Evolutionary conservation across 768 basidiomycete genomes (phyloP), one percentile per base, ranked within the genome.

Genomic region (Leccinellum luteum): DNA sequence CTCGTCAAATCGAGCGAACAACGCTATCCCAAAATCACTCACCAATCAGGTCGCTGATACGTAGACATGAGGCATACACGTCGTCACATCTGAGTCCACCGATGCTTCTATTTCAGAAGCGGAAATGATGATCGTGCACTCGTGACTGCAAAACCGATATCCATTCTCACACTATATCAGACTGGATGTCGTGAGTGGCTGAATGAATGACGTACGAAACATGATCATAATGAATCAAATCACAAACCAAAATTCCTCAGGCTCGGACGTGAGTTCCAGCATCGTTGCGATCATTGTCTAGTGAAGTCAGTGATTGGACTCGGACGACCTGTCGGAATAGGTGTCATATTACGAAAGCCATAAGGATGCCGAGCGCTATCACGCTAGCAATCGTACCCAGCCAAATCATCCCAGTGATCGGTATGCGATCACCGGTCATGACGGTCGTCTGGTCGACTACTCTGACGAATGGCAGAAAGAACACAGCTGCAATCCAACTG

Each of bases 221-320:
- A 43, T 19, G 19, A 19, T 19, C 25, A 25, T 25, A 17, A 31
- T 30, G 14, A 10, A 7, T 9, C n/a, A 8, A 23, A 61, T 0
- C 23, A 59, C 73, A 23, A 30, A 77, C 47, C 85, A 85, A 28
- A 85, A 77, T 63, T 86, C 85, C 3, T 74, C 68, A 52, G 79
- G 75, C 21, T 76, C 73, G 8, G 74, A 69, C 3, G 81, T 76
- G 15, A 81, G 64, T 4, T 73, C 74, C 14, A 85, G 59, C 72
- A 80, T n/a, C n/a, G n/a, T n/a, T n/a, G n/a, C n/a, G n/a, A n/a
- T n/a, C n/a, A n/a, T n/a, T n/a, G n/a, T n/a, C n/a, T n/a, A n/a
- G n/a, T n/a, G n/a, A n/a, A n/a, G n/a, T n/a, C n/a, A n/a, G n/a
- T n/a, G n/a, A n/a, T n/a, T n/a, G n/a, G n/a, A n/a, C n/a, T n/a